phyloP scores from a whole-genome alignment of 2,329 filamentous ascomycete species.

The Lachnellula arida region DNA sequence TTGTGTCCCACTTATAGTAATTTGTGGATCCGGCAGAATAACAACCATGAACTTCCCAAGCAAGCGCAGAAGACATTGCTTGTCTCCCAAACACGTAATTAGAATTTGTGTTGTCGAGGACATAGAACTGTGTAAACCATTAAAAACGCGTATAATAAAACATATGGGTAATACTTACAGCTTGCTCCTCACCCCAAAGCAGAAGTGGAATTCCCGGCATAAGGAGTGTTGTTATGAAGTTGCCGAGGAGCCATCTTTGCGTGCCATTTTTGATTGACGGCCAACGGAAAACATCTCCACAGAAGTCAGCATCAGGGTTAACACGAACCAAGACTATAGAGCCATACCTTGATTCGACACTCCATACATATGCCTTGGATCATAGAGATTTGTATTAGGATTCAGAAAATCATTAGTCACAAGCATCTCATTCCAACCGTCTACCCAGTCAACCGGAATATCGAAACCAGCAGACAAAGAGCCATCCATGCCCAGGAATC shows the following conservation, averaged over 20 bases:
- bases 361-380: slow-evolving; percentile 61
- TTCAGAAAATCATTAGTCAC: slow-evolving; percentile 56
- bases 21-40: slow-evolving; percentile 52
- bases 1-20: slow-evolving; percentile 48
- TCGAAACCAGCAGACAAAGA: slow-evolving; percentile 36
- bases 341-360: slow-evolving; percentile 46
- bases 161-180: slow-evolving; percentile 13
- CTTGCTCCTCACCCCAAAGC: slow-evolving; percentile 63
- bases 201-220: slow-evolving; percentile 57
- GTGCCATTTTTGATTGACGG: slow-evolving; percentile 53
- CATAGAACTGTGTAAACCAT: slow-evolving; percentile 41
- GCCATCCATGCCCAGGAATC: slow-evolving; percentile 44
- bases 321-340: too few species aligned
- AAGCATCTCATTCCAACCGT: slow-evolving; percentile 50
- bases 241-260: slow-evolving; percentile 51
- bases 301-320: too few species aligned
- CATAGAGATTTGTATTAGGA: slow-evolving; percentile 54
- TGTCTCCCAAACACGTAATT: slow-evolving; percentile 64
- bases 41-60: slow-evolving; percentile 62
- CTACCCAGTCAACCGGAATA: slow-evolving; percentile 47
- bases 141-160: too few species aligned
- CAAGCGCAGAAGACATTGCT: slow-evolving; percentile 54
- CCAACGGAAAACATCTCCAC: slow-evolving; percentile 57
- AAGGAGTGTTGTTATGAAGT: slow-evolving; percentile 55
- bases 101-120: slow-evolving; percentile 56